phyloP scores from a whole-genome alignment of 768 basidiomycete genomes.

The Mrakia gelida region DNA sequence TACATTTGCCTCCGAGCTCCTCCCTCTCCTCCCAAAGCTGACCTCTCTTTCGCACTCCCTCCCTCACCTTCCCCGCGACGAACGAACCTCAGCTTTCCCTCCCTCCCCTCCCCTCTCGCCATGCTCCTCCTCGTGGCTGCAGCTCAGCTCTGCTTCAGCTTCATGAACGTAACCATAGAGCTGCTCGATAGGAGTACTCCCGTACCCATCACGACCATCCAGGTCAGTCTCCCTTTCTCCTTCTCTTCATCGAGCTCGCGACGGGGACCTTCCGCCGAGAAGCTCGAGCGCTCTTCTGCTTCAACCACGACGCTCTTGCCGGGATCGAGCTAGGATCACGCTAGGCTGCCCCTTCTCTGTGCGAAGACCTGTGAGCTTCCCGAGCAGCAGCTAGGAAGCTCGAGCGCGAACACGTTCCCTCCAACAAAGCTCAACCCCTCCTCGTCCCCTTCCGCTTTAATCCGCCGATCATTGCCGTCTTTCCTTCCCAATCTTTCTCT shows the following conservation, averaged over 20 bases:
- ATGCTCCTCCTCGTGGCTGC: conserved; percentile 25
- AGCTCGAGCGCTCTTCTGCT: background rate
- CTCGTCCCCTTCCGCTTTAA: background rate
- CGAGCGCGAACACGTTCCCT: background rate
- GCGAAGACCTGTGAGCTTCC: too few relatives aligned
- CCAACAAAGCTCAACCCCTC: background rate
- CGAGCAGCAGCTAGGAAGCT: background rate
- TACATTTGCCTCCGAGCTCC: too few relatives aligned
- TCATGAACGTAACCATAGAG: conserved; percentile 22
- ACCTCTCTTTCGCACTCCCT: too few relatives aligned
- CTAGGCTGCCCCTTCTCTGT: too few relatives aligned
- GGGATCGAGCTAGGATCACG: too few relatives aligned
- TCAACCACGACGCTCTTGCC: too few relatives aligned
- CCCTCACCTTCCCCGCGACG: too few relatives aligned
- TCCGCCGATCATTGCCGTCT: background rate
- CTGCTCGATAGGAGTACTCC: conserved; percentile 2
- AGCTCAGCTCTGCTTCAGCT: conserved; percentile 20
- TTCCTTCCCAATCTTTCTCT: background rate
- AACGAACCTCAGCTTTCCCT: background rate
- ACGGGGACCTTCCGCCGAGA: background rate
- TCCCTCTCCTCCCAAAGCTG: too few relatives aligned
- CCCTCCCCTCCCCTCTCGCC: background rate
- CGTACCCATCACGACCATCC: conserved; percentile 15
- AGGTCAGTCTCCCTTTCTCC: background rate
- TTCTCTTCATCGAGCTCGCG: too few relatives aligned